These are phyloP conservation scores for Debaryomyces subglobosus DNA, from an alignment of 1,139 yeast genomes.

Conservation along the genomic window DNA sequence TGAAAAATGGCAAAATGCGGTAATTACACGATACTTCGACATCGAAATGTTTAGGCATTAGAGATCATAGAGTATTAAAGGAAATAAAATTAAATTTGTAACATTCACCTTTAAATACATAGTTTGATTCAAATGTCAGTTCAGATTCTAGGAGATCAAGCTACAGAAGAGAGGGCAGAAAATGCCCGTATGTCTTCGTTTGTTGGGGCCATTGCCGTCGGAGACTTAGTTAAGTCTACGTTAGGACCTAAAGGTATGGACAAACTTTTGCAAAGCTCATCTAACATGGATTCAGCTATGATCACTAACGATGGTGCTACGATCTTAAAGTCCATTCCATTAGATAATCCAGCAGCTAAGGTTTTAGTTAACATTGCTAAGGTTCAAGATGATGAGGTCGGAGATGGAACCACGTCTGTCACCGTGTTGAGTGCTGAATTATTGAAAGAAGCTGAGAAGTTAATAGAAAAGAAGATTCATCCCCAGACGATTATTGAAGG, in stretches of 20 bases:
- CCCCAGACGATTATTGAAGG: conserved; percentile 99
- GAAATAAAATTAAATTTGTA: not conserved
- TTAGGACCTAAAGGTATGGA: conserved; percentile 99
- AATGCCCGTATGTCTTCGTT: conserved; percentile 96
- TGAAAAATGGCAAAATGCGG: conserved; percentile 6
- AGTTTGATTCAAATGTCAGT: conserved; percentile 55
- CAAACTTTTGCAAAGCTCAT: conserved; percentile 85
- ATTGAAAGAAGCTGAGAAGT: conserved; percentile 91
- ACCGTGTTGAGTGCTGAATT: conserved; percentile 92
- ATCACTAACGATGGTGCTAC: conserved; percentile 99
- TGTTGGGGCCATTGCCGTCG: conserved; percentile 98
- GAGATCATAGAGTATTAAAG: conserved; percentile 3
- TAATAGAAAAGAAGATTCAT: conserved; percentile 90
- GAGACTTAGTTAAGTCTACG: conserved; percentile 93
- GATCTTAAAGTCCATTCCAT: conserved; percentile 88
- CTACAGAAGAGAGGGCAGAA: conserved; percentile 96
- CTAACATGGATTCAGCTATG: conserved; percentile 68
- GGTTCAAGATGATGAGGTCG: conserved; percentile 98
- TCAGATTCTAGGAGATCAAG: conserved; percentile 95
- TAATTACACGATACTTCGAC: conserved; percentile 8
- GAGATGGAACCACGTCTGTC: conserved; percentile 99
- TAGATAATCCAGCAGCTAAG: conserved; percentile 98
- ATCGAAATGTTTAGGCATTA: conserved; percentile 7
- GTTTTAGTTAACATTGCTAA: conserved; percentile 94
- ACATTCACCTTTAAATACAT: not conserved